Evolutionary conservation across 1,284 basidiomycete species (phyloP).

Genomic region (Coniferiporia weirii): DNA sequence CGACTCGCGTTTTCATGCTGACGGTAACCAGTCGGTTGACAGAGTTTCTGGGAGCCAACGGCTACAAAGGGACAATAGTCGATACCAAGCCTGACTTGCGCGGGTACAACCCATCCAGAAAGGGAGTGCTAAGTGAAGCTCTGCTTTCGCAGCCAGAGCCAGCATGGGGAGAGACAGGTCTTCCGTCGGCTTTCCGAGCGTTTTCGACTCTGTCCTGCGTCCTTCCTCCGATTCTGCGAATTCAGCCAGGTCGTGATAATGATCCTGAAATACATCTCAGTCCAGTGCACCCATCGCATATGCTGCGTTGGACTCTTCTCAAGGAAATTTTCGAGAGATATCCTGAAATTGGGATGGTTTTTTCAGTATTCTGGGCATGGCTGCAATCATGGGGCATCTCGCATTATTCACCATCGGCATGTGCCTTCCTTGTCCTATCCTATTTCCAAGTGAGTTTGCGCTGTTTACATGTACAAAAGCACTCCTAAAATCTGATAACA

Average conservation of each 20-base stretch:
- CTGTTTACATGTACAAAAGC: background rate
- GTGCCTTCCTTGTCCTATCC: conserved; percentile 5
- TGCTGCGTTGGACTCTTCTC: conserved; percentile 1
- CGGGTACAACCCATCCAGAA: background rate
- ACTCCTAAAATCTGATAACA: background rate
- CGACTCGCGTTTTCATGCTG: background rate
- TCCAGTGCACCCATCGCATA: conserved; percentile 11
- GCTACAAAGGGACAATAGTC: conserved; percentile 16
- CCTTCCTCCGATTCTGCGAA: conserved; percentile 10
- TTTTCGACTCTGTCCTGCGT: background rate
- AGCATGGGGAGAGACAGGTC: conserved; percentile 3
- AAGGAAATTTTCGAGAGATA: background rate
- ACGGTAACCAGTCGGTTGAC: conserved; percentile 13
- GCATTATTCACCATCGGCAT: conserved; percentile 6
- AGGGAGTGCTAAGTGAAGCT: background rate
- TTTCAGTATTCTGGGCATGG: conserved; percentile 12
- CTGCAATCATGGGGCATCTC: conserved; percentile 9
- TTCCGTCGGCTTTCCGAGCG: background rate
- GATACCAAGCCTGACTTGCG: conserved; percentile 3
- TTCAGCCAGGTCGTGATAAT: background rate
- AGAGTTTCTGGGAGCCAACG: conserved; percentile 4
- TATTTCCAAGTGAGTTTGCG: conserved; percentile 12
- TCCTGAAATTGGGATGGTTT: background rate
- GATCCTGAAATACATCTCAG: conserved; percentile 4
- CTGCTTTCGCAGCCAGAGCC: background rate